Percentiles rank a stretch among this genome's conserved stretches.
phyloP scores from a whole-genome alignment of 2,329 filamentous ascomycete species.

The Clonostachys chloroleuca region DNA sequence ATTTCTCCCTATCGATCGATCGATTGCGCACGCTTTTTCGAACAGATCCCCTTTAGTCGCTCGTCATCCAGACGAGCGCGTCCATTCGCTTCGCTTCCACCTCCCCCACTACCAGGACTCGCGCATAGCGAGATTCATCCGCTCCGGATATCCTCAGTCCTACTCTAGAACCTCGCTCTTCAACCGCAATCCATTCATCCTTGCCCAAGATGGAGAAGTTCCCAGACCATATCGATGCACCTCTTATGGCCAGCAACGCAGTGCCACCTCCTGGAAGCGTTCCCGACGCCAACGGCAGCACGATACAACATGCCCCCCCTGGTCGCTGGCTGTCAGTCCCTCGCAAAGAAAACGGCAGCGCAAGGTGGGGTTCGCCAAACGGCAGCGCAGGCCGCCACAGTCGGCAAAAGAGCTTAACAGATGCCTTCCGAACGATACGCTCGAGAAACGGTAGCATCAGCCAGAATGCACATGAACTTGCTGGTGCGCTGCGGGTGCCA shows the following conservation, averaged over 20 bases:
- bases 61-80: too few relatives aligned
- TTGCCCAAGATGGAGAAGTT: constrained; percentile 46
- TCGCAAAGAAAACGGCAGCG: constrained; percentile 6
- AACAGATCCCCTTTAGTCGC: too few relatives aligned
- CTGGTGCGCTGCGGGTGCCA: constrained; percentile 84
- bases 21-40: too few relatives aligned
- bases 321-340: constrained; percentile 7
- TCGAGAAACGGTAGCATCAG: constrained; percentile 79
- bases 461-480: constrained; percentile 90
- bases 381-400: constrained; percentile 38
- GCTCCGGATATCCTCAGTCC: too few relatives aligned
- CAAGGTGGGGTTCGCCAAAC: neutral
- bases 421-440: constrained; percentile 81
- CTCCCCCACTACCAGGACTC: too few relatives aligned
- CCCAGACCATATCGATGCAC: constrained; percentile 46
- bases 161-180: too few relatives aligned
- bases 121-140: too few relatives aligned
- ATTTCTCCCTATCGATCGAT: too few relatives aligned
- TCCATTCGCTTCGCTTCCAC: too few relatives aligned
- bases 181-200: neutral
- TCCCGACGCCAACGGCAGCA: constrained; percentile 15
- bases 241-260: constrained; percentile 13
- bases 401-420: constrained; percentile 81
- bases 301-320: constrained; percentile 7
- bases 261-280: neutral